Evolutionary conservation across 495 filamentous ascomycete genomes (phyloP), one percentile per base, ranked within the genome.

Genomic region (Penicillium alfredii): DNA sequence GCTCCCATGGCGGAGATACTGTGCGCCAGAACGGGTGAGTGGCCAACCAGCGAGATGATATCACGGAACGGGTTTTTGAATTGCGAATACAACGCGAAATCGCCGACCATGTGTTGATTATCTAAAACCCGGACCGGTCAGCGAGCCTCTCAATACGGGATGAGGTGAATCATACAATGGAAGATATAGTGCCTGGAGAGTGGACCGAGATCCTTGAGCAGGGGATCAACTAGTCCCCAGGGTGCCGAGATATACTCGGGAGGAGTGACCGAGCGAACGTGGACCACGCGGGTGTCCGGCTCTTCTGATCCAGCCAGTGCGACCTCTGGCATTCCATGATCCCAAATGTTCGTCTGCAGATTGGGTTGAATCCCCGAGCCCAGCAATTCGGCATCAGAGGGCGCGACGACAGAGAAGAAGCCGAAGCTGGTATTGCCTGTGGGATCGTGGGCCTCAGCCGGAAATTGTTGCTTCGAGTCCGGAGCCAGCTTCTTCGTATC

Each of bases 51-150:
- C 10, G 56, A 40, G 10, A 61, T 59, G 11, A 71, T 53, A 14
- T 68, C 60, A 12, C 60, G 57, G 35, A 59, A 71, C 0, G 67
- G 63, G 10, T 71, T 71, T 11, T 58, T 55, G 13, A 55, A 53
- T 21, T 63, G 45, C 6, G 61, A 51, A 36, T 71, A 71, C 3
- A 71, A 50, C 4, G 60, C 48, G 13, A 71, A 57, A 39, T 59
- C 58, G 4, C 41, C 44, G 0, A 56, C 55, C 33, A 66, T 49
- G 33, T 60, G 42, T 34, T 60, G 54, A 31, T 60, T 60, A 45
- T 63, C 66, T 69, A 30, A 16, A 38, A 17, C 8, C 20, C 17
- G 16, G 26, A 16, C 25, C 30, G 20, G 43, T 37, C 30, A 42
- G 38, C 4, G 18, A 29, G 3, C 5, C 24, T 15, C 16, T 20